Evolutionary conservation across 208 protist genomes (phyloP), one percentile per base, ranked within the genome.

Genomic region (Novymonas esmeraldas): DNA sequence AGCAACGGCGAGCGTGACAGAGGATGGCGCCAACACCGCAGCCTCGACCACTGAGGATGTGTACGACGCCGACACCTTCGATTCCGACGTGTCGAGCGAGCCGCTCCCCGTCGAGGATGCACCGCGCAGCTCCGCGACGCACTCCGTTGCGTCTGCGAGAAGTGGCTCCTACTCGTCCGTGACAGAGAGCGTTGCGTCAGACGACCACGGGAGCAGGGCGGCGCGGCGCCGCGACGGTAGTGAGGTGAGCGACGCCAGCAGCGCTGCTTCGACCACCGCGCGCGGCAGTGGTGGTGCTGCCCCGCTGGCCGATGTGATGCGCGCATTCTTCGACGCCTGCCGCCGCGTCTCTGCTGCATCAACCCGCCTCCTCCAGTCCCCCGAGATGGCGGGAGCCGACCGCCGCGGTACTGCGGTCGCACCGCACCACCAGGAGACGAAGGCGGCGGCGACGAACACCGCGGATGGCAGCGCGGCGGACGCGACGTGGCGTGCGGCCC

Each of bases 281-380:
- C n/a, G n/a, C n/a, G n/a, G n/a, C n/a, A n/a, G n/a, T n/a, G n/a
- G n/a, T n/a, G n/a, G n/a, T 16, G 26, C 56, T 10, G 2, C 22
- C 10, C 42, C 74, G 5, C 38, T 90, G 3, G 41, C 76, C 24
- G 61, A 64, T 3, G 50, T 70, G 29, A 60, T 90, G 38, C 36
- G 46, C 20, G 57, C 73, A 18, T 86, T 90, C 64, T 66, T 81
- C 28, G 58, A 64, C n/a, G 78, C 74, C 29, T 90, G 84, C 60
- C 52, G 66, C 29, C 26, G 22, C n/a, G 59, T 64, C 33, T 49
- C 59, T 39, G 44, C 29, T n/a, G 59, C 45, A 39, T 50, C 59
- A 28, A 34, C 42, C 26, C 59, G 22, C 6, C 39, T 64, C 28
- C 29, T 54, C 6, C 13, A 38, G 29, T 26, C 38, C 16, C 44